These are phyloP conservation scores for Zopfia rhizophila DNA, from an alignment of 2,329 filamentous ascomycete genomes.

Conservation along the genomic window DNA sequence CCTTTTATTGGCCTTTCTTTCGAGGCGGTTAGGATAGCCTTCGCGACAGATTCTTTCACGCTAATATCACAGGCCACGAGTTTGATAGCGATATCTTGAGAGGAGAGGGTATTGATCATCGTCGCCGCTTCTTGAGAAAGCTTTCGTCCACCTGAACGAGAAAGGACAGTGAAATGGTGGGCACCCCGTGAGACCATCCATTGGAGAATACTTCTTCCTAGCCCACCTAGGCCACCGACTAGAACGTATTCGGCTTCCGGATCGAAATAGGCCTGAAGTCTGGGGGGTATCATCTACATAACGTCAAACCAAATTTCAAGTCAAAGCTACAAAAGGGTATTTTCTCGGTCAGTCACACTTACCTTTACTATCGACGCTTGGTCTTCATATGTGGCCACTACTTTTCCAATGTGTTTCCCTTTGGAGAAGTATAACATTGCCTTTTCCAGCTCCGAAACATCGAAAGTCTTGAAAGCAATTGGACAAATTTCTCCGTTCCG, in stretches of 20 bases:
- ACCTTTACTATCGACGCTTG: conserved; percentile 6
- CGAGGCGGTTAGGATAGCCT: neutral
- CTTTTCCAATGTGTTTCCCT: conserved; percentile 54
- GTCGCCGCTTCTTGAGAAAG: neutral
- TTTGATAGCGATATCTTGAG: conserved; percentile 4
- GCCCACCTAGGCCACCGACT: conserved; percentile 30
- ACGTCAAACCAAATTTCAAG: neutral
- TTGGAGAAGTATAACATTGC: conserved; percentile 46
- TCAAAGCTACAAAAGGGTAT: neutral
- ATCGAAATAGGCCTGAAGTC: conserved; percentile 16
- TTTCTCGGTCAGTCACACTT: too few relatives aligned
- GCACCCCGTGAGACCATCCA: conserved; percentile 35
- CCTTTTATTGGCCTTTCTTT: conserved; percentile 21
- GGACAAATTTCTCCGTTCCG: conserved; percentile 43
- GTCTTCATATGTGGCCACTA: conserved; percentile 42
- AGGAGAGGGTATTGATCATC: conserved; percentile 3
- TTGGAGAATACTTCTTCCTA: conserved; percentile 24
- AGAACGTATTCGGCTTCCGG: conserved; percentile 28
- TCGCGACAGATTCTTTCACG: neutral
- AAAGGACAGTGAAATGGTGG: conserved; percentile 19
- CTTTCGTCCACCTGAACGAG: conserved; percentile 11
- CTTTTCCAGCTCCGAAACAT: conserved; percentile 29
- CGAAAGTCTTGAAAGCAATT: conserved; percentile 38
- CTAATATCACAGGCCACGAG: conserved; percentile 19
- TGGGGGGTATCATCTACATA: conserved; percentile 10